Evolutionary conservation across 1,284 basidiomycete genomes (phyloP), one percentile per base, ranked within the genome.

Genomic region (Phellopilus nigrolimitatus): DNA sequence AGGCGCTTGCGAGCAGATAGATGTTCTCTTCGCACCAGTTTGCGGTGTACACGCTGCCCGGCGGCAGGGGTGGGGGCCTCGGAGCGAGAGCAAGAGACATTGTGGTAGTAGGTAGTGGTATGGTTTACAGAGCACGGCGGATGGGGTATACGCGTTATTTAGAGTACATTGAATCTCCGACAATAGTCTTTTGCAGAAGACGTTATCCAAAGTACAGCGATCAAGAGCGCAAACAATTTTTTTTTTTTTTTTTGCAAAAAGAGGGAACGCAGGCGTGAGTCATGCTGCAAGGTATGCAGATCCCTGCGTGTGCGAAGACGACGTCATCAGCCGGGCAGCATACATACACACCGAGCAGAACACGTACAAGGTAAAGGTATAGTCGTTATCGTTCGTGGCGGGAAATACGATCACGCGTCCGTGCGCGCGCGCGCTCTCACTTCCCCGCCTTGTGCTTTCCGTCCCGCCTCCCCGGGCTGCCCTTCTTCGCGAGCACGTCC

Each of bases 21-120:
- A 86, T 67, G 62, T 88, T 88, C 64, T 88, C 87, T 69, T 88
- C 85, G 66, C 84, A 88, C 55, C 72, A 76, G 41, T 65, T 66
- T 4, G 66, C 63, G n/a, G 69, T 71, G 61, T 71, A 71, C n/a
- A 60, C 40, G 51, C 56, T 51, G 47, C 60, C 57, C 3, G 53
- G 30, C 15, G 69, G 68, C 4, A 70, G 48, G 30, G 45, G 61
- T 56, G 66, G 66, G 3, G 65, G 62, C 4, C 5, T 22, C 19
- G 45, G 4, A 12, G 13, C 31, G 17, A 19, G 17, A 37, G 36
- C 10, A 37, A 27, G 22, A 27, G 38, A 43, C 42, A 49, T 44
- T 30, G 15, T 43, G 37, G 33, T 30, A 46, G 10, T 30, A 43
- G 19, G 17, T n/a, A 12, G 33, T 15, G 19, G 31, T 10, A 43